Percentiles rank a stretch among this genome's conserved stretches.
These are phyloP conservation scores for Nemania sp. DNA, from an alignment of 2,329 filamentous ascomycete genomes.

Conservation along the genomic window DNA sequence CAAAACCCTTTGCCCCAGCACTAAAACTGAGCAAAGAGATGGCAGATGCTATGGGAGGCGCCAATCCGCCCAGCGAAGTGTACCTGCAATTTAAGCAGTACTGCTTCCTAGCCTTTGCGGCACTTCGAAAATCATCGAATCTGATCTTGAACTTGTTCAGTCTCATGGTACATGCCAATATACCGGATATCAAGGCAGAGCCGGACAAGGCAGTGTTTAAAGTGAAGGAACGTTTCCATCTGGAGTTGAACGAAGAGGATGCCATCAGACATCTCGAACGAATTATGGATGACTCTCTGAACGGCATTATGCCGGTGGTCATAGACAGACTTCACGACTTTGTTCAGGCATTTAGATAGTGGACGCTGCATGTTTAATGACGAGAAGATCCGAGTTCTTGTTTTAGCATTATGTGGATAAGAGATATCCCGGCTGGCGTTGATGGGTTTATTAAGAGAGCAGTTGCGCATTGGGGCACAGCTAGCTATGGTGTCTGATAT, in stretches of 20 bases:
- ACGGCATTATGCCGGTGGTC: constrained; percentile 86
- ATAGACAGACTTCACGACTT: constrained; percentile 95
- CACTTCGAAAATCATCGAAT: constrained; percentile 84
- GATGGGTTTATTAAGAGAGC: too few species aligned
- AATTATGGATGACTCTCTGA: constrained; percentile 87
- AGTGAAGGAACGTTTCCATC: constrained; percentile 89
- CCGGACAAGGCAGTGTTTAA: constrained; percentile 93
- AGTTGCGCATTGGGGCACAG: too few species aligned
- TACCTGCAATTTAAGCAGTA: constrained; percentile 93
- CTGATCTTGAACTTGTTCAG: constrained; percentile 94
- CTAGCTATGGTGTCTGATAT: too few species aligned
- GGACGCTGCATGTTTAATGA: background rate
- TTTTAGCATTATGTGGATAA: background rate
- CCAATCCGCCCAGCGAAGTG: constrained; percentile 66
- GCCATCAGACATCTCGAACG: constrained; percentile 85
- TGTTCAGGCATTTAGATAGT: constrained; percentile 82
- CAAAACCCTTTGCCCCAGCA: constrained; percentile 93
- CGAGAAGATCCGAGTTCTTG: background rate
- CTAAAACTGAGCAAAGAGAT: constrained; percentile 98
- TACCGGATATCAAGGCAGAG: constrained; percentile 90
- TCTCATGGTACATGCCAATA: constrained; percentile 96
- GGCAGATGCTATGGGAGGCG: constrained; percentile 97
- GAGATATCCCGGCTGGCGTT: constrained; percentile 18
- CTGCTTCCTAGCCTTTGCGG: constrained; percentile 92
- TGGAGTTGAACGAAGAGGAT: constrained; percentile 90